A percentile compares a stretch with the other conserved stretches of the same genome.
phyloP scores from a whole-genome alignment of 192 early-diverging fungal genomes.

The Coemansia sp. region DNA sequence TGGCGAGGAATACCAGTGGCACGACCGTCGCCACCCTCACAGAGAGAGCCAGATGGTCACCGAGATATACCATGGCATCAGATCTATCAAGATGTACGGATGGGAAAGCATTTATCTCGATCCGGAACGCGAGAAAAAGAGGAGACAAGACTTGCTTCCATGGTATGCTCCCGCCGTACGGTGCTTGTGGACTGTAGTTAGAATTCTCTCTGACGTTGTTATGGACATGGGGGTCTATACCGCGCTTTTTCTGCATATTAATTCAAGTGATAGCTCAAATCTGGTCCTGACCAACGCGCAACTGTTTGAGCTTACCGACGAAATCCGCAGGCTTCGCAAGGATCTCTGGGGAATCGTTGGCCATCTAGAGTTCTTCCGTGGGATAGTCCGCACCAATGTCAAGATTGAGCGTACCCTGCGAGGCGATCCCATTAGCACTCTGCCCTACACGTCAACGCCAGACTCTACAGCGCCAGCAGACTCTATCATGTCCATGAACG shows the following conservation, averaged over 20 bases:
- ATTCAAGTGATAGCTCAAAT: neutral
- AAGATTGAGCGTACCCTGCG: slow-evolving; percentile 19
- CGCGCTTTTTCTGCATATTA: slow-evolving; percentile 20
- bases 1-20: slow-evolving; percentile 24
- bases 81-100: slow-evolving; percentile 46
- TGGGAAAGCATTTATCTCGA: slow-evolving; percentile 48
- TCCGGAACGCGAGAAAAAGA: slow-evolving; percentile 12
- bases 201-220: slow-evolving; percentile 8
- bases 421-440: slow-evolving; percentile 9
- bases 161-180: slow-evolving; percentile 41
- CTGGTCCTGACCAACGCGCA: slow-evolving; percentile 22
- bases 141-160: slow-evolving; percentile 4
- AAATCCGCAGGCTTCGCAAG: slow-evolving; percentile 9
- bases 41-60: slow-evolving; percentile 8
- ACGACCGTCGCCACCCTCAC: neutral
- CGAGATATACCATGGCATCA: slow-evolving; percentile 29
- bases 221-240: slow-evolving; percentile 19
- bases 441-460: neutral
- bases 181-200: slow-evolving; percentile 12
- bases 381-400: slow-evolving; percentile 8
- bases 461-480: neutral
- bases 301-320: slow-evolving; percentile 24
- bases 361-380: slow-evolving; percentile 1
- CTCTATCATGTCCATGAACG: slow-evolving; percentile 12
- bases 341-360: slow-evolving; percentile 5